Evolutionary conservation across 2,329 filamentous ascomycete genomes (phyloP), one percentile per base, ranked within the genome.

Genomic region (Podosphaera fusca): DNA sequence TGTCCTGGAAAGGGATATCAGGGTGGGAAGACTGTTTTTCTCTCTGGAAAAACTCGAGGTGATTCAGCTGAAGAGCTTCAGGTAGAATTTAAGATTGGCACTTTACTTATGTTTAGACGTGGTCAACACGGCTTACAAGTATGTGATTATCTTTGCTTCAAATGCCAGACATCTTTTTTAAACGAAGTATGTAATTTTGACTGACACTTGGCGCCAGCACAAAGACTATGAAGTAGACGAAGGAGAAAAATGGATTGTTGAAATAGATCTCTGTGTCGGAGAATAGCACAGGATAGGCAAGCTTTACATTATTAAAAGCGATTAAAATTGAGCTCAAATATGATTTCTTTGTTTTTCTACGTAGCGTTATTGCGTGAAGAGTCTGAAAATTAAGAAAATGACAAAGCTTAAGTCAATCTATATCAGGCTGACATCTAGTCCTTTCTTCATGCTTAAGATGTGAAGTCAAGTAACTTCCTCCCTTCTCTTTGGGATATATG

Each of bases 1-100:
- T 87, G 83, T 0, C 74, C 80, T 2, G 71, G 76, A 1, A 85
- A 85, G 5, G 85, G 84, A 3, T 94, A 88, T 64, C 69, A 78
- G 30, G 90, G 90, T 30, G 90, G 90, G 36, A 87, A 95, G 69
- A 95, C 90, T 0, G 86, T 92, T 36, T 95, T 95, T 69, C 94
- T 94, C 67, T 85, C 86, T 0, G 80, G 56, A 71, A 70, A 60
- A 68, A 68, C 61, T 68, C 69, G 58, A 63, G 67, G 6, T 58
- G 75, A 21, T 21, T 21, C 21, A 21, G 21, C 21, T 21, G 78
- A 85, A 63, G 85, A 84, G 21, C 77, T 94, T 55, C 75, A 80
- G 1, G 80, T 94, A 5, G 76, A 76, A 0, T 78, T 85, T 9
- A 86, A 94, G 67, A 83, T 83, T n/a, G 90, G 90, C 1, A 84